A percentile compares a stretch with the other conserved stretches of the same genome.
Evolutionary conservation across 352 stramenopile species (phyloP).

Genomic region (Pythium sp.): DNA sequence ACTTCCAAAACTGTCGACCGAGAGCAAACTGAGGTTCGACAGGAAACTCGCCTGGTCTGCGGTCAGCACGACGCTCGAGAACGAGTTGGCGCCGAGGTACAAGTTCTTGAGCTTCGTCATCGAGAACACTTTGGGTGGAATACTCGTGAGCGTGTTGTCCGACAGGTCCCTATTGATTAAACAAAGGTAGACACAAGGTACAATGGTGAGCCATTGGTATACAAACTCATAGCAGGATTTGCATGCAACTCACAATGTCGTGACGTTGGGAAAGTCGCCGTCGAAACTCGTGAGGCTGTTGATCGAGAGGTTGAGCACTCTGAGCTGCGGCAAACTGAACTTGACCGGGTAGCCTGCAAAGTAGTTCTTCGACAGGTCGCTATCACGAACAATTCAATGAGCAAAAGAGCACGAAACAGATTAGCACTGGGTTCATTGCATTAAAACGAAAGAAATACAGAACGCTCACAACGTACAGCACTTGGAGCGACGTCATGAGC

Average conservation of each 20-base stretch:
- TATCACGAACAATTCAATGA: constrained; percentile 14
- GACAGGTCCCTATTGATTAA: constrained; percentile 38
- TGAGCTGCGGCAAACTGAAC: constrained; percentile 38
- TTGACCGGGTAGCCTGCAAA: constrained; percentile 48
- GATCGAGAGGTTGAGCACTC: constrained; percentile 49
- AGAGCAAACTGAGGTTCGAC: constrained; percentile 35
- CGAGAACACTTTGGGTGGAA: constrained; percentile 46
- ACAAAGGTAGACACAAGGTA: background rate
- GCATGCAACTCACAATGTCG: constrained; percentile 34
- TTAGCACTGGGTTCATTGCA: background rate
- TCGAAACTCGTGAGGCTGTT: constrained; percentile 52
- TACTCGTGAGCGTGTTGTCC: constrained; percentile 48
- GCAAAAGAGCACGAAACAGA: background rate
- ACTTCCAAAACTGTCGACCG: constrained; percentile 35
- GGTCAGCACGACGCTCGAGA: constrained; percentile 35
- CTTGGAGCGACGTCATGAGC: constrained; percentile 43
- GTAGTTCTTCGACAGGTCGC: constrained; percentile 55
- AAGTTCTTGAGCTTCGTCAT: constrained; percentile 42
- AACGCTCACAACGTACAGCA: constrained; percentile 32
- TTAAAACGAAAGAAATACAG: no score
- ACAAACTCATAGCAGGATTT: no score
- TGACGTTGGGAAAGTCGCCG: constrained; percentile 44
- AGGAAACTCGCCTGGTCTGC: constrained; percentile 27
- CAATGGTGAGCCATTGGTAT: background rate
- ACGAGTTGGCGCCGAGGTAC: constrained; percentile 50